A percentile compares a stretch with the other conserved stretches of the same genome.
phyloP scores from a whole-genome alignment of 768 basidiomycete species.

The Arthromyces matolae region DNA sequence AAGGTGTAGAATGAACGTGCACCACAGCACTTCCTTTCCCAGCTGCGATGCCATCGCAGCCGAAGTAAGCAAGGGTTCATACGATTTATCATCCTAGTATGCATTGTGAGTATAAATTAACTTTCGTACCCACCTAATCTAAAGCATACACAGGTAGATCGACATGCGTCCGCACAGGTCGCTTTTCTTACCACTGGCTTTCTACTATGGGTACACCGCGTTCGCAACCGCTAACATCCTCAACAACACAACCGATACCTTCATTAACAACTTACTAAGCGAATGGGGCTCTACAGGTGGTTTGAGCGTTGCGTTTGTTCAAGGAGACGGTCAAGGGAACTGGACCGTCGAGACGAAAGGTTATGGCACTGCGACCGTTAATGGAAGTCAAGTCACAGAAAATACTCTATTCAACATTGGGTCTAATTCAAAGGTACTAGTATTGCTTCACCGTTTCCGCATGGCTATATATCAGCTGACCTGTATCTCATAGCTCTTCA shows the following conservation, averaged over 20 bases:
- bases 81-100: neutral
- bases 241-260: constrained; percentile 17
- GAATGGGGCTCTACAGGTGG: constrained; percentile 27
- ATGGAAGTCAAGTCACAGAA: constrained; percentile 21
- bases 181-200: neutral
- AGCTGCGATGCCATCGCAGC: neutral
- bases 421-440: constrained; percentile 28
- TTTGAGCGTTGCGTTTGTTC: constrained; percentile 26
- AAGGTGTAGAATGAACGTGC: too few species aligned
- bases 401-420: constrained; percentile 27
- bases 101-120: too few species aligned
- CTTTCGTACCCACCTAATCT: too few species aligned
- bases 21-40: neutral
- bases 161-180: neutral
- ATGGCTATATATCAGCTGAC: too few species aligned
- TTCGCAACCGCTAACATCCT: constrained; percentile 12
- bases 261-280: constrained; percentile 18
- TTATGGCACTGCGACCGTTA: constrained; percentile 24
- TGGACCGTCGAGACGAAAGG: constrained; percentile 32
- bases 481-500: constrained; percentile 20
- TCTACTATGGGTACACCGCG: neutral
- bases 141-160: too few species aligned
- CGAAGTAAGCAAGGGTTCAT: neutral
- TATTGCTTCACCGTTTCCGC: too few species aligned
- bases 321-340: constrained; percentile 15